A percentile compares a stretch with the other conserved stretches of the same genome.
Conservation (phyloP, 1,284 basidiomycete species). For the Sphagnurus paluster region DNA sequence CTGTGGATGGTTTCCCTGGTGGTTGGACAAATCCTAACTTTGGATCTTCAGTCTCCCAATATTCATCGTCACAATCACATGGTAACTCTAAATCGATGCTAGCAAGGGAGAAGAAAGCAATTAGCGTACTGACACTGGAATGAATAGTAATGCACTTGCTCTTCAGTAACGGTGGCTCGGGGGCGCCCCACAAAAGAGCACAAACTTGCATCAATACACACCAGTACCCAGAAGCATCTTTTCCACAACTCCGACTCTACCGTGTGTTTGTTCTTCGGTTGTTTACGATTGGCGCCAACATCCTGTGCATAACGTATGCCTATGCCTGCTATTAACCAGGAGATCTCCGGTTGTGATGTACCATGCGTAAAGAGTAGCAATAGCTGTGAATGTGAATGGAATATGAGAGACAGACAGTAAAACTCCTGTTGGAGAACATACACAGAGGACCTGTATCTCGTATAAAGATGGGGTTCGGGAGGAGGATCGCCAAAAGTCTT, state of each 20-base stretch:
- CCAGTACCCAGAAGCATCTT: constrained; percentile 58
- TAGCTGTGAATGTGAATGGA: constrained; percentile 17
- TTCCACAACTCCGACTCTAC: constrained; percentile 57
- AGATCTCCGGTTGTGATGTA: constrained; percentile 26
- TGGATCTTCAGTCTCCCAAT: constrained; percentile 24
- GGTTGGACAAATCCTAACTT: constrained; percentile 28
- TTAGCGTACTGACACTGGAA: background rate
- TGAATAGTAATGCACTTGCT: constrained; percentile 12
- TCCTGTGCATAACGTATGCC: constrained; percentile 30
- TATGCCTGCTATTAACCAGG: constrained; percentile 29
- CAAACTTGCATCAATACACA: constrained; percentile 16
- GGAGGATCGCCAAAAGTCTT: constrained; percentile 44
- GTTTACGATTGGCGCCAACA: constrained; percentile 44
- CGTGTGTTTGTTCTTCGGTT: constrained; percentile 30
- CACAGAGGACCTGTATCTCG: constrained; percentile 57
- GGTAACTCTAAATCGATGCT: constrained; percentile 17
- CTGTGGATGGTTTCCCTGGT: constrained; percentile 26
- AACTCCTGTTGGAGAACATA: constrained; percentile 21
- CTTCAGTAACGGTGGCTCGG: constrained; percentile 18
- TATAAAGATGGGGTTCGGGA: constrained; percentile 53
- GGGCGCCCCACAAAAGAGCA: constrained; percentile 20
- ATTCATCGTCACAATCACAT: constrained; percentile 21
- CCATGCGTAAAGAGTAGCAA: constrained; percentile 22
- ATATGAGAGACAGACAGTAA: constrained; percentile 16
- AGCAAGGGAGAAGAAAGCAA: background rate